Conservation (phyloP, 2,329 filamentous ascomycete genomes). For the Cordyceps fumosorosea region DNA sequence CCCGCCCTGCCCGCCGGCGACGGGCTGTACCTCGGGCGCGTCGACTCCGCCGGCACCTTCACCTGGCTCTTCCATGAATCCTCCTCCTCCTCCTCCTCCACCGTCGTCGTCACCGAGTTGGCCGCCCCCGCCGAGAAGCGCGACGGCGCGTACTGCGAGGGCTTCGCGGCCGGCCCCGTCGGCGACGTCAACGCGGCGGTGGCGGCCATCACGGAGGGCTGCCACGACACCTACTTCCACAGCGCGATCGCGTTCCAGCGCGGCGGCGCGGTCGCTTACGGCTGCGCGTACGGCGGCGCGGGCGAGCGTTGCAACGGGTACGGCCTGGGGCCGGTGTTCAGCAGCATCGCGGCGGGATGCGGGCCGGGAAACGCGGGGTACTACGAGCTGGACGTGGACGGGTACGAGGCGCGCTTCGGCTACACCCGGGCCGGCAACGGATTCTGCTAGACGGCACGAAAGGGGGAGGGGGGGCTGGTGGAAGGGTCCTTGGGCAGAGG, state of each 20-base stretch:
- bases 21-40: background rate
- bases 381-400: background rate
- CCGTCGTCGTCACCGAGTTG: background rate
- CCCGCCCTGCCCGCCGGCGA: background rate
- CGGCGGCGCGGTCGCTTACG: constrained; percentile 1
- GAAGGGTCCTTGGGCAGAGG: too few relatives aligned
- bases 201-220: background rate
- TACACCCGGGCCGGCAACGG: background rate
- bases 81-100: background rate
- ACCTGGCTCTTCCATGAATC: background rate
- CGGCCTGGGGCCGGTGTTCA: background rate
- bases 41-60: background rate
- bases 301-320: background rate
- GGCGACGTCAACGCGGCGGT: background rate
- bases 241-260: background rate
- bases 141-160: background rate
- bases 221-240: background rate
- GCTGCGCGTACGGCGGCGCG: background rate
- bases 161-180: background rate
- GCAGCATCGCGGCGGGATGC: background rate
- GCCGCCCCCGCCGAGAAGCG: background rate
- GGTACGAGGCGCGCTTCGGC: background rate
- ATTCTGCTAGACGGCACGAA: background rate
- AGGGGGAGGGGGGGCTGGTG: too few relatives aligned
- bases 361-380: background rate